Base-by-base conservation (phyloP, 148 eudicot genomes). In the Dysphania ambrosioides region DNA sequence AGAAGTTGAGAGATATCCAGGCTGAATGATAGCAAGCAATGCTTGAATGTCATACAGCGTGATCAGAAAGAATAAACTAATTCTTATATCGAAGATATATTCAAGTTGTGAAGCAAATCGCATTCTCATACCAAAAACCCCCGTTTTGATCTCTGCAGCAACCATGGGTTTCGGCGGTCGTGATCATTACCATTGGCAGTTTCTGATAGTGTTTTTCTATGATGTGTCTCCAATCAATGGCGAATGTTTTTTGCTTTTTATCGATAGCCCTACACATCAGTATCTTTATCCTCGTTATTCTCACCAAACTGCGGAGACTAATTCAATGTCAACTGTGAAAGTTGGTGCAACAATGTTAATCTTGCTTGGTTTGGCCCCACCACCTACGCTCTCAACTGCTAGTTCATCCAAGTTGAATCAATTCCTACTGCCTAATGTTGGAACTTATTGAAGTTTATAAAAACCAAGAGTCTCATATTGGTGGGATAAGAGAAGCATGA, bases 291-390 rank as follows among this genome's bases (percentile, higher is more conserved):
- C 85, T n/a, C n/a, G n/a, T n/a, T n/a, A n/a, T n/a, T n/a, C n/a
- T 7, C 80, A 69, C 70, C 84, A 83, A 72, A 55, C 42, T n/a
- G 34, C 64, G 19, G 32, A 32, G 96, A 35, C 70, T 49, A 77
- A 70, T 83, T 76, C 91, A 56, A 63, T 96, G 85, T 82, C 91
- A 60, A 82, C 77, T 47, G 73, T 78, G 47, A 97, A 96, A 86
- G 85, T 92, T 80, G 91, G 97, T 79, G 99, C 99, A 77, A 87
- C 84, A 42, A 86, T 90, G 70, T 92, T 94, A 21, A 88, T 96
- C 74, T 87, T 92, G 89, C 97, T 96, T 79, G 99, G 99, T 68
- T 83, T 88, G 79, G 90, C 89, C 41, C 99, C 98, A 73, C 85
- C 85, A 77, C 78, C 85, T 78, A 87, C 79, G 53, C 88, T 96